phyloP scores from a whole-genome alignment of 2,329 filamentous ascomycete species.

The Epichloe brachyelytri region DNA sequence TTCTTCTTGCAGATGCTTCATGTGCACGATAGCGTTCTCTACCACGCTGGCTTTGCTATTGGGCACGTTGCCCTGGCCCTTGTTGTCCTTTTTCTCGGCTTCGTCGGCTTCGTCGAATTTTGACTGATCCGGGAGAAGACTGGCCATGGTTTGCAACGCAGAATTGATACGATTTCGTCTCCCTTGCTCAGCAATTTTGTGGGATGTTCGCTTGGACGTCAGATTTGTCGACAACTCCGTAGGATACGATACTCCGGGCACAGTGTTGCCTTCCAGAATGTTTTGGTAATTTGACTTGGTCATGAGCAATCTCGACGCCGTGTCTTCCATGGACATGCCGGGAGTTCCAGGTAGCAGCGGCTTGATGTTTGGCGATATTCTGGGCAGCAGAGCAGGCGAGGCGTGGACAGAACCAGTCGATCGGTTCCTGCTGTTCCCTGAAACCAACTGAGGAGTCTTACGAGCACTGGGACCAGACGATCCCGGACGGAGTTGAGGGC shows the following conservation, averaged over 20 bases:
- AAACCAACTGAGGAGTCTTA: conserved; percentile 43
- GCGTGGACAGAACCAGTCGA: conserved; percentile 63
- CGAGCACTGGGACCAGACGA: conserved; percentile 31
- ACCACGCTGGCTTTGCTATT: conserved; percentile 95
- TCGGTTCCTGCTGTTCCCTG: conserved; percentile 54
- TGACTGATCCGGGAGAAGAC: conserved; percentile 55
- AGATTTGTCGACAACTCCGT: conserved; percentile 85
- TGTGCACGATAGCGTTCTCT: conserved; percentile 93
- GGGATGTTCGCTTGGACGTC: conserved; percentile 90
- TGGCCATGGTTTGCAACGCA: conserved; percentile 81
- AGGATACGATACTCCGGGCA: conserved; percentile 83
- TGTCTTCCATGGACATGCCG: conserved; percentile 42
- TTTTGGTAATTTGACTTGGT: conserved; percentile 98
- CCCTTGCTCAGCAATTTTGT: conserved; percentile 96
- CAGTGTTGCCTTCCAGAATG: conserved; percentile 81
- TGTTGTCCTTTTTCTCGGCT: conserved; percentile 34
- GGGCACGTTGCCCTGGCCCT: conserved; percentile 37
- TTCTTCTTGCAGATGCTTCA: conserved; percentile 70
- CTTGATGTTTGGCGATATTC: conserved; percentile 90
- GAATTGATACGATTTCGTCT: conserved; percentile 90
- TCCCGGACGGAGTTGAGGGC: conserved; percentile 47
- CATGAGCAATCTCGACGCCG: conserved; percentile 63
- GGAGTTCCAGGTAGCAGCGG: conserved; percentile 59
- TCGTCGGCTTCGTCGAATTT: conserved; percentile 28
- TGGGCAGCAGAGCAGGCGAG: conserved; percentile 75